Evolutionary conservation across 495 filamentous ascomycete genomes (phyloP).

Genomic region (Letharia columbiana): DNA sequence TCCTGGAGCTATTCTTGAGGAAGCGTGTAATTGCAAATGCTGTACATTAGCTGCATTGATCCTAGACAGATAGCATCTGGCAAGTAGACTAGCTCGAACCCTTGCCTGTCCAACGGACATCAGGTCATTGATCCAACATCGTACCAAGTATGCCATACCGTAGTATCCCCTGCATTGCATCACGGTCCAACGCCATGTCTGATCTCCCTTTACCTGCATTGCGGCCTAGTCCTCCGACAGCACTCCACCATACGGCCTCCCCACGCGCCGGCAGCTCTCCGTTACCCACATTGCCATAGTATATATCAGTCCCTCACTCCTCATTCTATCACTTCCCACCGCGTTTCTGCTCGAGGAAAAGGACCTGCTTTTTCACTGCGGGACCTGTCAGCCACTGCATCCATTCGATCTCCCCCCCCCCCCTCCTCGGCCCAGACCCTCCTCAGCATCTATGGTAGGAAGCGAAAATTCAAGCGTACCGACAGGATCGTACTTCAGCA

Average conservation of each 20-base stretch:
- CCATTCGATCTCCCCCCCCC: not conserved
- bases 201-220: not conserved
- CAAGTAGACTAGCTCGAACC: not conserved
- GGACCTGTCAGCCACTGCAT: not conserved
- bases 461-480: constrained; percentile 48
- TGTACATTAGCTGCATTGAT: not conserved
- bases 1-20: not conserved
- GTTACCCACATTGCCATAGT: not conserved
- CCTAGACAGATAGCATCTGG: not conserved
- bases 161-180: too few species aligned
- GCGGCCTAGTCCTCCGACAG: too few species aligned
- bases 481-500: constrained; percentile 98
- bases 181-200: too few species aligned
- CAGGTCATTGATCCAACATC: not conserved
- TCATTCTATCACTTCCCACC: constrained; percentile 32
- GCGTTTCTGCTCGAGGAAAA: constrained; percentile 87
- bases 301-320: not conserved
- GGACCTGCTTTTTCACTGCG: constrained; percentile 73
- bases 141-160: not conserved
- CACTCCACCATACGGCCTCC: not conserved
- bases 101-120: not conserved
- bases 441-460: not conserved
- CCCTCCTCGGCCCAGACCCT: not conserved
- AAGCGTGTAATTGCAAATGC: not conserved
- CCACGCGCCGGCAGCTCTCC: not conserved